Percentiles rank a stretch among this genome's conserved stretches.
These are phyloP conservation scores for Wilcoxina mikolae DNA, from an alignment of 495 filamentous ascomycete genomes.

Conservation along the genomic window DNA sequence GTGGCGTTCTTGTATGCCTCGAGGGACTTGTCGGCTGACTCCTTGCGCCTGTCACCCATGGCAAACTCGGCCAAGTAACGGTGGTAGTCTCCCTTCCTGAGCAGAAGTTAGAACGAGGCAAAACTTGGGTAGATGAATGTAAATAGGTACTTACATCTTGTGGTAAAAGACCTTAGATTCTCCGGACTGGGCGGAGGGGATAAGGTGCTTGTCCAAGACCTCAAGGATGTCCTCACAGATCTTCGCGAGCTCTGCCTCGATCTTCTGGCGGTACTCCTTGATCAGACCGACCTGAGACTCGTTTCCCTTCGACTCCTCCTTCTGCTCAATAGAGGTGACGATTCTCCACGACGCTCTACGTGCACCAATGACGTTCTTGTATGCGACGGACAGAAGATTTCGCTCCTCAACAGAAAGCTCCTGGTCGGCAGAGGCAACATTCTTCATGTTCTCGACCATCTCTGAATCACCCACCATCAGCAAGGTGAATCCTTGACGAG, in stretches of 20 bases:
- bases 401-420: conserved; percentile 98
- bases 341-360: conserved; percentile 99
- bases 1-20: conserved; percentile 99
- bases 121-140: too few relatives aligned
- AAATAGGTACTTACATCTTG: conserved; percentile 83
- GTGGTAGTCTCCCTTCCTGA: conserved; percentile 99
- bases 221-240: conserved; percentile 98
- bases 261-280: conserved; percentile 99
- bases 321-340: conserved; percentile 99
- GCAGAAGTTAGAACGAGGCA: conserved; percentile 25
- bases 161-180: conserved; percentile 99
- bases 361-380: conserved; percentile 99
- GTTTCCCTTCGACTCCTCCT: conserved; percentile 99
- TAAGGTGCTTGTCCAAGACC: conserved; percentile 89
- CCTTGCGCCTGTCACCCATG: conserved; percentile 92
- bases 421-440: conserved; percentile 88
- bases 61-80: conserved; percentile 98
- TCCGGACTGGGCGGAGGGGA: conserved; percentile 87
- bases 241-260: conserved; percentile 94
- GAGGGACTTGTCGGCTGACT: conserved; percentile 85
- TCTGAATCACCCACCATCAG: conserved; percentile 41
- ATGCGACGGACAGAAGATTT: conserved; percentile 96
- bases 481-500: conserved; percentile 4
- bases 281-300: conserved; percentile 80
- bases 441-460: conserved; percentile 99